Conservation (phyloP, 495 filamentous ascomycete species). For the Parmelia sp. region DNA sequence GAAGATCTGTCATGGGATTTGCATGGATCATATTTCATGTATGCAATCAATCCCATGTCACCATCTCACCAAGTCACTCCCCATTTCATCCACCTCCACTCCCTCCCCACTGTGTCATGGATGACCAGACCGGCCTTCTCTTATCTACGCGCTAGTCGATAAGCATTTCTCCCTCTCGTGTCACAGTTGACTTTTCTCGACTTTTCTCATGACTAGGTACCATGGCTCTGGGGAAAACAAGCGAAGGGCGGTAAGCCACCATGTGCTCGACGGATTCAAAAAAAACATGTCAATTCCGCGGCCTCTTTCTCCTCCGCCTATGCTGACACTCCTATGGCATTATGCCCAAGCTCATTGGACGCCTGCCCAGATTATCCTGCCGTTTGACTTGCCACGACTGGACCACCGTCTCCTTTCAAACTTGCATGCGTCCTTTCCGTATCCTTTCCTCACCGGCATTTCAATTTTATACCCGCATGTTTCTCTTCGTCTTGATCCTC, state of each 20-base stretch:
- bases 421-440: background rate
- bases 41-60: no score
- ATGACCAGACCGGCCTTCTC: background rate
- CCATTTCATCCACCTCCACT: no score
- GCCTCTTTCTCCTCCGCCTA: background rate
- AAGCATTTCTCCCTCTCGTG: background rate
- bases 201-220: background rate
- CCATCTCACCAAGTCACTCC: no score
- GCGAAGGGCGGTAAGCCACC: no score
- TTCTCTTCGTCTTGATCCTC: background rate
- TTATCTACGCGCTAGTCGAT: slow-evolving; percentile 1
- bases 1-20: background rate
- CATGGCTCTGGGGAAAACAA: background rate
- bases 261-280: background rate
- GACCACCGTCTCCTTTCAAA: slow-evolving; percentile 3
- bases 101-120: no score
- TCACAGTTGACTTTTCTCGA: no score
- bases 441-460: background rate
- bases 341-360: background rate
- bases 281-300: background rate
- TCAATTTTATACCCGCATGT: background rate
- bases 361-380: no score
- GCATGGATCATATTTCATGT: background rate
- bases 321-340: background rate
- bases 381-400: background rate